phyloP scores from a whole-genome alignment of 371 early-diverging fungal species.

The Lichtheimia hyalospora region DNA sequence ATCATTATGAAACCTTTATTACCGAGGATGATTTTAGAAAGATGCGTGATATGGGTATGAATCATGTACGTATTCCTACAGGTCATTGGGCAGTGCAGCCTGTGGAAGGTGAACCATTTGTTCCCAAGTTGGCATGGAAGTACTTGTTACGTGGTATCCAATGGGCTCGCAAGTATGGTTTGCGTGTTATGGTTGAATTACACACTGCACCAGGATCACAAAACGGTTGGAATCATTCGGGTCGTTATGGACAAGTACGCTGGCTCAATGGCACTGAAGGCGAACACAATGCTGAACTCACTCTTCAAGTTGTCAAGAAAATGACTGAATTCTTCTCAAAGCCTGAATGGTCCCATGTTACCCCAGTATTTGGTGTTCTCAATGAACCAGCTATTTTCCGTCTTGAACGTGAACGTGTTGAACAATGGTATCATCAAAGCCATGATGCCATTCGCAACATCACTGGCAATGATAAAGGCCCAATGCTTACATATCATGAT shows the following conservation, averaged over 20 bases:
- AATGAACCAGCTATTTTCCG: slow-evolving; percentile 45
- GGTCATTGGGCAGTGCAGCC: slow-evolving; percentile 71
- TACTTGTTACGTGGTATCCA: slow-evolving; percentile 60
- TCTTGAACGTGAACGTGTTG: slow-evolving; percentile 15
- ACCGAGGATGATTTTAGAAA: slow-evolving; percentile 69
- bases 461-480: slow-evolving; percentile 32
- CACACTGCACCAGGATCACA: slow-evolving; percentile 81
- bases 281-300: slow-evolving; percentile 28
- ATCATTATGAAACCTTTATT: slow-evolving; percentile 70
- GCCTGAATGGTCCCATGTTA: slow-evolving; percentile 53
- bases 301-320: slow-evolving; percentile 31
- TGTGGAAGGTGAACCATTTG: slow-evolving; percentile 55
- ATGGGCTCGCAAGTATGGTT: slow-evolving; percentile 69
- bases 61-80: slow-evolving; percentile 76
- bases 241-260: slow-evolving; percentile 47
- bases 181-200: slow-evolving; percentile 74
- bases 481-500: slow-evolving; percentile 44
- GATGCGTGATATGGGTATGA: slow-evolving; percentile 64
- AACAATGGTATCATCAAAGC: slow-evolving; percentile 34
- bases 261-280: slow-evolving; percentile 48
- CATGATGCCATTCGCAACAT: slow-evolving; percentile 33
- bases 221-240: slow-evolving; percentile 79
- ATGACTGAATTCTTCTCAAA: slow-evolving; percentile 39
- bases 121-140: slow-evolving; percentile 51
- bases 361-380: slow-evolving; percentile 56